phyloP scores from a whole-genome alignment of 75 land plant species.

The Cupressus sempervirens region DNA sequence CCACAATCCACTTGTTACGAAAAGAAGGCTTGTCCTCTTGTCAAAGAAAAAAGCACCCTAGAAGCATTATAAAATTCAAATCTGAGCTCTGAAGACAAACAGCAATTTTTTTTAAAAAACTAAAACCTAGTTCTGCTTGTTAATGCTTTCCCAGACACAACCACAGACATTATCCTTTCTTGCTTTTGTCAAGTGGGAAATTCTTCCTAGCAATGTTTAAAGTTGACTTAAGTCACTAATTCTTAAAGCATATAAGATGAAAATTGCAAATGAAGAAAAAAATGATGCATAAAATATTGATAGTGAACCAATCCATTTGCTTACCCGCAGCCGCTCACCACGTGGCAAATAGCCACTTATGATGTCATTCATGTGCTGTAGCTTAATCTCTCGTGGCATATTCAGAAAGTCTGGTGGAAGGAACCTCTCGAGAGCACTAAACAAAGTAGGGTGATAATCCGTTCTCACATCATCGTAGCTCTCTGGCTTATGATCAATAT shows the following conservation, averaged over 20 bases:
- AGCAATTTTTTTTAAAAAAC: too few species aligned
- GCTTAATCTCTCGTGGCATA: slow-evolving; percentile 54
- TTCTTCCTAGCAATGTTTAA: not conserved
- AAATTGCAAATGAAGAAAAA: not conserved
- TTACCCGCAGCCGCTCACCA: slow-evolving; percentile 72
- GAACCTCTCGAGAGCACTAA: slow-evolving; percentile 79
- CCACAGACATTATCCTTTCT: not conserved
- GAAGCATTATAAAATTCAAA: not conserved
- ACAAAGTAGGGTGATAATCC: slow-evolving; percentile 68
- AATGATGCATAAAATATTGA: not conserved
- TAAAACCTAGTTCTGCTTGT: not conserved
- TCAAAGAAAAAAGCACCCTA: not conserved
- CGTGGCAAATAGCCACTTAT: slow-evolving; percentile 57
- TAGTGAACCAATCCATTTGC: slow-evolving; percentile 9
- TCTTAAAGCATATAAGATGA: not conserved
- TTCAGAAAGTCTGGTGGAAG: slow-evolving; percentile 54
- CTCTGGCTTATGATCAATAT: slow-evolving; percentile 65
- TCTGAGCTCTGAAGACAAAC: not conserved
- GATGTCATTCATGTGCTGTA: slow-evolving; percentile 53
- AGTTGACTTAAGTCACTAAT: not conserved
- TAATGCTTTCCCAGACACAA: not conserved
- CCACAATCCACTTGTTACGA: not conserved
- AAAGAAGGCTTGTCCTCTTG: not conserved
- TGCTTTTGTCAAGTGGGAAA: not conserved
- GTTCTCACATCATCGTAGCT: slow-evolving; percentile 63